Evolutionary conservation across 495 filamentous ascomycete genomes (phyloP).

Genomic region (Extremus antarcticus): DNA sequence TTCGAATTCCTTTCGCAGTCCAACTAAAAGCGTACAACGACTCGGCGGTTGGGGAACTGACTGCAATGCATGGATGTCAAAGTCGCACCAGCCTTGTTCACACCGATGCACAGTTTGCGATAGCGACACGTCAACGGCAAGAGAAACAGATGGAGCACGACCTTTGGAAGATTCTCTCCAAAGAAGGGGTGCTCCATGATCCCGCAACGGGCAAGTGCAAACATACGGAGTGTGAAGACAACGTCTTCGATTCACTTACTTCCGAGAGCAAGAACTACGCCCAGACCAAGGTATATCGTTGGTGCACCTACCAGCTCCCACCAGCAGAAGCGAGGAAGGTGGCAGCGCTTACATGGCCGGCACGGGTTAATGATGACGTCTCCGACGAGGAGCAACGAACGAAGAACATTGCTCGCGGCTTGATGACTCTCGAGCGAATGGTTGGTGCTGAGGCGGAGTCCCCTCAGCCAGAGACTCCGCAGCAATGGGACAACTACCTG

Average conservation of each 20-base stretch:
- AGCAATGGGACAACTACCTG: neutral
- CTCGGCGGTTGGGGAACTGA: neutral
- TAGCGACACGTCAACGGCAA: neutral
- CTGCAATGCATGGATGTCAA: too few relatives aligned
- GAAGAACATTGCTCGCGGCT: neutral
- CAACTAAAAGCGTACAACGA: constrained; percentile 16
- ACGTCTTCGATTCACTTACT: neutral
- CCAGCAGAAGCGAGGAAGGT: neutral
- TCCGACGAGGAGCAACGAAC: neutral
- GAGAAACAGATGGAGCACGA: neutral
- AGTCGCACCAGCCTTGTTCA: too few relatives aligned
- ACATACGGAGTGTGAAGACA: neutral
- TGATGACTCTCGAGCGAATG: neutral
- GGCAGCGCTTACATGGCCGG: neutral
- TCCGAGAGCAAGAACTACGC: neutral
- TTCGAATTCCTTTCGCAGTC: constrained; percentile 23
- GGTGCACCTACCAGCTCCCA: neutral
- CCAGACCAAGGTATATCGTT: neutral
- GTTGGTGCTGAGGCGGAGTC: neutral
- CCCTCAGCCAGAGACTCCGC: neutral
- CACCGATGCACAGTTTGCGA: too few relatives aligned
- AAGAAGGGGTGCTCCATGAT: neutral
- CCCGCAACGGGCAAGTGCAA: neutral
- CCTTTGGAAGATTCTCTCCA: neutral
- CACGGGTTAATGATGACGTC: neutral